Conservation (phyloP, 2,329 filamentous ascomycete species). For the Dactylellina parvicollis region DNA sequence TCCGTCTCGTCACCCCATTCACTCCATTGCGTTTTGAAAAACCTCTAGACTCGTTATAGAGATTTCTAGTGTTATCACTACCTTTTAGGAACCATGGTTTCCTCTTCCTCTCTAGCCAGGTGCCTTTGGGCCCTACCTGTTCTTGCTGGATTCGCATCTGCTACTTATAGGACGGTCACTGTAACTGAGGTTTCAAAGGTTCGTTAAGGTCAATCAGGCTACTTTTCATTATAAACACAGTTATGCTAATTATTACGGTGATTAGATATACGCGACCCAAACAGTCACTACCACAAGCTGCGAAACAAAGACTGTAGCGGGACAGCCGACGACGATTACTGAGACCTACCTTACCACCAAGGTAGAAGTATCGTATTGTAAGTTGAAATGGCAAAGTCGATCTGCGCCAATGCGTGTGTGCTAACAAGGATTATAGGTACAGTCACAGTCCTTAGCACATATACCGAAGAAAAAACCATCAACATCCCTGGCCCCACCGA, state of each 20-base stretch:
- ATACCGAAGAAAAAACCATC: constrained; percentile 1
- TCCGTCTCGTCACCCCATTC: constrained; percentile 19
- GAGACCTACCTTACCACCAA: constrained; percentile 16
- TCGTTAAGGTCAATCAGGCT: not conserved
- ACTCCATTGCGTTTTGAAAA: constrained; percentile 20
- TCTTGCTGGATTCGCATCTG: constrained; percentile 33
- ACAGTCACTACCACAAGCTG: constrained; percentile 39
- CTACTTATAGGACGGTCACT: constrained; percentile 23
- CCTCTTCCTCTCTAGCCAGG: constrained; percentile 21
- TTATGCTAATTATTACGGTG: not conserved
- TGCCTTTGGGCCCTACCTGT: constrained; percentile 26
- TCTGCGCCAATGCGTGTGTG: not conserved
- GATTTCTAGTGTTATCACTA: not conserved
- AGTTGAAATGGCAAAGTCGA: not conserved
- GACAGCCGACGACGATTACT: constrained; percentile 26
- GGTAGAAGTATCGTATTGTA: constrained; percentile 38
- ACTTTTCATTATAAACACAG: not conserved
- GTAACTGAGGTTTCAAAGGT: constrained; percentile 31
- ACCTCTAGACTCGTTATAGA: constrained; percentile 43
- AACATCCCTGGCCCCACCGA: not conserved
- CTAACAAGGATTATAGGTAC: constrained; percentile 28
- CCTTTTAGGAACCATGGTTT: constrained; percentile 31
- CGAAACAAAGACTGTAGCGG: constrained; percentile 30
- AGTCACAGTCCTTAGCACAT: constrained; percentile 12
- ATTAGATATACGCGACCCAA: constrained; percentile 16